Evolutionary conservation across 164 flowering plant genomes (phyloP).

Genomic region (Brasenia schreberi): DNA sequence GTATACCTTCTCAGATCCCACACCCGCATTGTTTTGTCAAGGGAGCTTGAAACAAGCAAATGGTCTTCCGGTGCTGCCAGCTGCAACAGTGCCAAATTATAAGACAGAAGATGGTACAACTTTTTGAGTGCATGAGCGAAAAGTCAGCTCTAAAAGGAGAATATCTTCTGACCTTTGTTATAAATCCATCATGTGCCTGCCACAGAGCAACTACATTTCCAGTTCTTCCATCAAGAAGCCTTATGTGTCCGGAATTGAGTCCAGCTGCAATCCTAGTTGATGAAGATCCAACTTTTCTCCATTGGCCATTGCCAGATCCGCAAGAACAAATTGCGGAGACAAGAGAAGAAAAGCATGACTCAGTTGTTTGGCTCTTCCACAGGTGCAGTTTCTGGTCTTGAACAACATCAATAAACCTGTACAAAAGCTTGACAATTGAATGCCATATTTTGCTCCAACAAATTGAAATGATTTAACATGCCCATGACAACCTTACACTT

Average conservation of each 20-base stretch:
- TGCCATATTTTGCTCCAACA: no score
- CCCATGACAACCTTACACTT: no score
- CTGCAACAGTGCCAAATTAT: constrained; percentile 22
- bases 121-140: neutral
- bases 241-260: constrained; percentile 70
- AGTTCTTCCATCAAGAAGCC: constrained; percentile 74
- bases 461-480: no score
- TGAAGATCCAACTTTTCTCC: constrained; percentile 23
- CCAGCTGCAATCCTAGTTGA: constrained; percentile 85
- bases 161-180: constrained; percentile 52
- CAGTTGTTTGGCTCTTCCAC: constrained; percentile 70
- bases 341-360: constrained; percentile 58
- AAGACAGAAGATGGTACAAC: neutral
- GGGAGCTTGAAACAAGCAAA: constrained; percentile 89
- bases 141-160: neutral
- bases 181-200: constrained; percentile 93
- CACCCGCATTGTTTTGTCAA: constrained; percentile 65
- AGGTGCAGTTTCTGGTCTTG: constrained; percentile 74
- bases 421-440: neutral
- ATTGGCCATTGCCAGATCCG: constrained; percentile 40
- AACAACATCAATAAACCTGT: constrained; percentile 75
- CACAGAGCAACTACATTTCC: constrained; percentile 67
- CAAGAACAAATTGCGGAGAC: constrained; percentile 80
- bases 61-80: constrained; percentile 80
- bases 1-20: constrained; percentile 92